Conservation (phyloP, 1,284 basidiomycete genomes). For the Ustanciosporium gigantosporum region DNA sequence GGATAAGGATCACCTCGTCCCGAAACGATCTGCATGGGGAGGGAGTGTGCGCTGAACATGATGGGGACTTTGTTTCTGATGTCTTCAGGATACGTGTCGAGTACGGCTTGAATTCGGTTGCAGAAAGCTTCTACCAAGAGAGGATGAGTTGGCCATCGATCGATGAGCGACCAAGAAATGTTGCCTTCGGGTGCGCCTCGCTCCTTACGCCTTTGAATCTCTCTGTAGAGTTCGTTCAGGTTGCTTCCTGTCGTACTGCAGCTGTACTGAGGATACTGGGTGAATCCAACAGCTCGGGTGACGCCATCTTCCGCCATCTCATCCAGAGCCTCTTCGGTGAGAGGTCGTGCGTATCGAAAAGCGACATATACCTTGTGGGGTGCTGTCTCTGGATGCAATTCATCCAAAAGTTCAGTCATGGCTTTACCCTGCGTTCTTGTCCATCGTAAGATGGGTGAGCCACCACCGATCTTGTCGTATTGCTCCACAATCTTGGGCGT, state of each 20-base stretch:
- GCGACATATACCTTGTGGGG: constrained; percentile 91
- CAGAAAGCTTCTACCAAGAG: constrained; percentile 93
- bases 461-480: constrained; percentile 92
- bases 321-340: constrained; percentile 80
- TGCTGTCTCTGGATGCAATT: constrained; percentile 85
- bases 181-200: constrained; percentile 63
- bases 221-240: constrained; percentile 83
- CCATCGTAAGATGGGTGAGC: constrained; percentile 94
- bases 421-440: constrained; percentile 84
- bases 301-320: constrained; percentile 91
- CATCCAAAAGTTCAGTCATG: constrained; percentile 89
- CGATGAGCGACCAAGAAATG: constrained; percentile 95
- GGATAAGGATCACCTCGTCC: constrained; percentile 93
- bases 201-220: constrained; percentile 63
- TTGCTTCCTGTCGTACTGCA: constrained; percentile 97
- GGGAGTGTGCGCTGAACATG: constrained; percentile 94
- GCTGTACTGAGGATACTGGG: constrained; percentile 98
- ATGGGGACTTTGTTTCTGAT: constrained; percentile 75
- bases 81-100: constrained; percentile 76
- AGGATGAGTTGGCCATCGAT: constrained; percentile 93
- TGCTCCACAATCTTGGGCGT: constrained; percentile 93
- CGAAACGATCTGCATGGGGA: constrained; percentile 72
- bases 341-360: constrained; percentile 73
- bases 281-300: constrained; percentile 89
- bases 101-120: constrained; percentile 80